Percentiles rank a stretch among this genome's conserved stretches.
Conservation (phyloP, 345 rosid genomes). For the Melastoma malabathricum region DNA sequence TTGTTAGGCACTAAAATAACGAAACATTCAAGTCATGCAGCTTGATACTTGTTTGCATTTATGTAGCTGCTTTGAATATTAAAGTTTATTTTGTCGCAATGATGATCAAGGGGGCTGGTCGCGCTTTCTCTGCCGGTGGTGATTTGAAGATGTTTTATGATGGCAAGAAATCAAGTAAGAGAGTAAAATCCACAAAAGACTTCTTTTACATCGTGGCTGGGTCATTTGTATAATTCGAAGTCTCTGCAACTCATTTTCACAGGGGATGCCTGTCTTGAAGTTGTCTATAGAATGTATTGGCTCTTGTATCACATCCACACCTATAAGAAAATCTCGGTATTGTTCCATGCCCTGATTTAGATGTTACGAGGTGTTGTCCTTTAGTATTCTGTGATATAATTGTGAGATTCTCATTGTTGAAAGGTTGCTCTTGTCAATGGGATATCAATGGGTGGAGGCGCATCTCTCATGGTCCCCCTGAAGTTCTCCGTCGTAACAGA, state of each 20-base stretch:
- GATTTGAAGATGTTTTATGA: conserved; percentile 82
- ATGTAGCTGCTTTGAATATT: background rate
- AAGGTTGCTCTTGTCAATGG: conserved; percentile 87
- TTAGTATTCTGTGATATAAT: too few species aligned
- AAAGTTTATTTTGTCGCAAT: background rate
- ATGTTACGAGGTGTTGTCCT: too few species aligned
- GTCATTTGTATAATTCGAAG: background rate
- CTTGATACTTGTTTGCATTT: background rate
- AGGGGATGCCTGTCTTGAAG: conserved; percentile 89
- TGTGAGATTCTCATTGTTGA: conserved; percentile 6
- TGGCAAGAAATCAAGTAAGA: conserved; percentile 65
- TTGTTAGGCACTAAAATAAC: background rate
- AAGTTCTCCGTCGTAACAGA: conserved; percentile 88
- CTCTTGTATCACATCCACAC: conserved; percentile 84
- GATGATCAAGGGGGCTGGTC: conserved; percentile 55
- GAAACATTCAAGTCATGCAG: background rate
- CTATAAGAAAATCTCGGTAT: conserved; percentile 70
- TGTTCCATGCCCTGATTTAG: background rate
- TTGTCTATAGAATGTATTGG: conserved; percentile 94
- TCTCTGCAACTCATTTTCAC: conserved; percentile 11
- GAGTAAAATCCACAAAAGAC: conserved; percentile 1
- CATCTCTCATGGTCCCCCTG: conserved; percentile 86
- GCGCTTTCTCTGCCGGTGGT: conserved; percentile 96
- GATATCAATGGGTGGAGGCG: conserved; percentile 97
- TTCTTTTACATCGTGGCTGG: background rate